Conservation (phyloP, 441 rosid species). For the Viola pubescens region DNA sequence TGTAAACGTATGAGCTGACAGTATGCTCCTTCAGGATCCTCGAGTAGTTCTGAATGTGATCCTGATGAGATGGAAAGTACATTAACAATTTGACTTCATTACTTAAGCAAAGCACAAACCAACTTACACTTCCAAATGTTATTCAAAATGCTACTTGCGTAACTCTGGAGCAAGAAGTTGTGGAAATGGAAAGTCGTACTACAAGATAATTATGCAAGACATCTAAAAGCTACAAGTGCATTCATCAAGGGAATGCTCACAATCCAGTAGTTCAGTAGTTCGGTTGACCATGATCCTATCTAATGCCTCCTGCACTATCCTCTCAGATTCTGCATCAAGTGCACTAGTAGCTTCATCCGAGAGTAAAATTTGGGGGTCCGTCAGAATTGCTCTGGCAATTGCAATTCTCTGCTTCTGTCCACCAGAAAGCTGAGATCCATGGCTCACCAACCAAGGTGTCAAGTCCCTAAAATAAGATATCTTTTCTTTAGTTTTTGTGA, state of each 20-base stretch:
- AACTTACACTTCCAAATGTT: no score
- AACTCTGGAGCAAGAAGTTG: no score
- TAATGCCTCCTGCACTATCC: constrained; percentile 29
- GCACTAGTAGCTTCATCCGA: constrained; percentile 36
- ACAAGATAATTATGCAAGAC: no score
- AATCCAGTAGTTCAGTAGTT: constrained; percentile 26
- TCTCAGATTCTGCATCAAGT: constrained; percentile 31
- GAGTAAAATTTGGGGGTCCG: constrained; percentile 28
- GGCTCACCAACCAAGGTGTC: constrained; percentile 75
- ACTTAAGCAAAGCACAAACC: no score
- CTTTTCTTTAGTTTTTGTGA: no score
- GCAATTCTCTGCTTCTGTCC: constrained; percentile 79
- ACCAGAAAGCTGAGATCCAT: constrained; percentile 62
- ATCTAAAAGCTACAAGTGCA: no score
- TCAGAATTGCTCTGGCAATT: constrained; percentile 59
- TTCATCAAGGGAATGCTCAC: no score
- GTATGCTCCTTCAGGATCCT: constrained; percentile 45
- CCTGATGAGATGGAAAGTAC: constrained; percentile 39
- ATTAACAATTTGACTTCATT: no score
- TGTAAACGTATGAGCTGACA: constrained; percentile 45
- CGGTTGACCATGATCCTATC: constrained; percentile 27
- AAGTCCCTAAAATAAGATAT: constrained; percentile 57
- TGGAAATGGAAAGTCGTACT: no score
- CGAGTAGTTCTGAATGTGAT: constrained; percentile 47
- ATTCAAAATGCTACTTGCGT: no score